Base-by-base conservation (phyloP, 345 rosid genomes). In the Sonneratia caseolaris region DNA sequence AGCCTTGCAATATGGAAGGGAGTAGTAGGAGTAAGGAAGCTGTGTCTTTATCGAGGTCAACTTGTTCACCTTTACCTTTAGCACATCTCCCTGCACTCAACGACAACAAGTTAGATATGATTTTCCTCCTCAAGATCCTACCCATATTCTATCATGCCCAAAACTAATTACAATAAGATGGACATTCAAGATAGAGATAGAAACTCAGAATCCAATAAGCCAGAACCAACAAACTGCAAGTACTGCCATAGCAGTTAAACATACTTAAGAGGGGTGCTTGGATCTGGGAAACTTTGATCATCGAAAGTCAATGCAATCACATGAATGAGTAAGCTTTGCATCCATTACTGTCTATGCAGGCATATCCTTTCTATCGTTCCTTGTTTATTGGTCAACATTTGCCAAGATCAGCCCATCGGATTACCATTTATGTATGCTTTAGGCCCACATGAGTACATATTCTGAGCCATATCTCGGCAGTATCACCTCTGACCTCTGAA, bases 61-160 rank as follows among this genome's bases (percentile, higher is more conserved):
- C 73, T 93, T 93, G 83, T 93, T 93, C 65, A 93, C 98, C 79
- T 93, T 91, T 81, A 93, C 97, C 71, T 77, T 85, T 83, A 93
- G 77, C 38, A 78, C 77, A 85, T 87, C 92, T 22, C 97, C 92
- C 97, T 93, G 82, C 75, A 79, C 22, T 51, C 45, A 66, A 65
- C 47, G 62, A 68, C 15, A 53, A 21, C 21, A 38, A 43, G 57
- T 27, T 53, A 65, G 47, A 42, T 13, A 16, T 21, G 1, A 5
- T 49, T 27, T 74, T 21, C 51, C 47, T 14, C 72, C 32, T 66
- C 16, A 49, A 9, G 24, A 18, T 71, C 45, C 45, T 4, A 42
- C 45, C 45, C 45, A 4, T 42, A 42, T 42, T 42, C 10, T 10
- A 15, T 37, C 37, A 48, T 43, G 69, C 57, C 13, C 51, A 47